phyloP scores from a whole-genome alignment of 371 early-diverging fungal genomes.

The Mortierella sp. region DNA sequence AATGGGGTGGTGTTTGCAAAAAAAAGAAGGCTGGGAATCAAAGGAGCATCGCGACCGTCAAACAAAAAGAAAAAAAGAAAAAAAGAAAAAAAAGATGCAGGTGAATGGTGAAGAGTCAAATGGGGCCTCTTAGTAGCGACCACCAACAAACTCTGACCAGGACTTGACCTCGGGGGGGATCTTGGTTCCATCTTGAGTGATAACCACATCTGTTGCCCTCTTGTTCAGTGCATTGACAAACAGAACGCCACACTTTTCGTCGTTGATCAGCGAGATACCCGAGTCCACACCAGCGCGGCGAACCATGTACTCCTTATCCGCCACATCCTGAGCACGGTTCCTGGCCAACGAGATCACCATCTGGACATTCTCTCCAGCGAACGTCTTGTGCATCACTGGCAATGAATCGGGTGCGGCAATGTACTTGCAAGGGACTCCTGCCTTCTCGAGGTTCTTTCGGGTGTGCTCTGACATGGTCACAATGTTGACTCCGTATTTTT shows the following conservation, averaged over 20 bases:
- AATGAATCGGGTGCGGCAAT: conserved; percentile 57
- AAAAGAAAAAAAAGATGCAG: conserved; percentile 8
- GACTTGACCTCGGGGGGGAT: conserved; percentile 71
- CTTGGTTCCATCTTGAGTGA: conserved; percentile 22
- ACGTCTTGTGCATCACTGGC: conserved; percentile 65
- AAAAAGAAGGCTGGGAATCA: too few species aligned
- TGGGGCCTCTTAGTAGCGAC: conserved; percentile 40
- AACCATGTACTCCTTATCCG: conserved; percentile 78
- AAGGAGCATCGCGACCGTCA: background rate
- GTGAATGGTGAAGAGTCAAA: background rate
- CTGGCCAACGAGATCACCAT: conserved; percentile 83
- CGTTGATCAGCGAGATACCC: conserved; percentile 88
- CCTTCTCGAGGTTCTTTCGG: conserved; percentile 55
- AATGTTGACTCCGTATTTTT: conserved; percentile 74
- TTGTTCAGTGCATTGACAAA: conserved; percentile 82
- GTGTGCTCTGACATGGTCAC: conserved; percentile 74
- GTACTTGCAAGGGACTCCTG: conserved; percentile 55
- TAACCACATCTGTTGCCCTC: conserved; percentile 54
- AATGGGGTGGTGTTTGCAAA: background rate
- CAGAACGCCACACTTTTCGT: conserved; percentile 80
- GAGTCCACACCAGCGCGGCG: conserved; percentile 91
- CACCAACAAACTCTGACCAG: conserved; percentile 70
- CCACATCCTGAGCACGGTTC: conserved; percentile 69
- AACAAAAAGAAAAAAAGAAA: conserved; percentile 5
- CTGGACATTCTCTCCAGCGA: conserved; percentile 72